Base-by-base conservation (phyloP, 2,329 filamentous ascomycete genomes). In the Botrytis byssoidea region DNA sequence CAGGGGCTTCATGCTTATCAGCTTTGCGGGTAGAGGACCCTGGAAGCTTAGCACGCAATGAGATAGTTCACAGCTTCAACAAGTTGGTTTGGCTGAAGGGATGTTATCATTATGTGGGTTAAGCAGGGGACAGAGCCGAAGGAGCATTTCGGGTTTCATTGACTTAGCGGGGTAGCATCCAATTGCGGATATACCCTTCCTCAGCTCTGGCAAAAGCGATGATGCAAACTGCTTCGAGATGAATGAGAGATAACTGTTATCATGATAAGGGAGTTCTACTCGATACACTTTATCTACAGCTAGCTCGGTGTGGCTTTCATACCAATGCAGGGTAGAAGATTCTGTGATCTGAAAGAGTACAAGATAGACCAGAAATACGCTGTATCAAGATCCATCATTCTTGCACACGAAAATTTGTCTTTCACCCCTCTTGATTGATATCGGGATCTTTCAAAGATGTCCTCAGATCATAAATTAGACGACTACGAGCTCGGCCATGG, bases 401-500 rank as follows among this genome's bases (percentile, higher is more conserved):
- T 70, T 35, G 20, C n/a, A 35, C 51, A 44, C n/a, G 37, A 46
- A 35, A 29, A 44, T 22, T 35, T 40, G 35, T 46, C 37, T 46
- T 44, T 44, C 29, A n/a, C 22, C 32, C 32, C 25, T 37, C 12
- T 46, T 60, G 5, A 10, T 42, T 42, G 18, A 57, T 32, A 37
- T 44, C 9, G 37, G n/a, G 6, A 69, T 25, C n/a, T 37, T 25
- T 32, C 12, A n/a, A 70, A 61, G 4, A 70, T 70, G 68, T 61
- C 40, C 20, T 61, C 29, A 37, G 68, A 63, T 46, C 51, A n/a
- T n/a, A 63, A 61, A 37, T 25, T 29, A 37, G 68, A 70, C 14
- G 57, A 63, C 29, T 60, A 70, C 29, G 57, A 70, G 22, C 68
- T 70, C 40, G 68, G 68, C 14, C 68, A 70, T 70, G 68, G 29